Percentiles rank a stretch among this genome's conserved stretches.
phyloP scores from a whole-genome alignment of 2,329 filamentous ascomycete genomes.

The Didymella arachidicola region DNA sequence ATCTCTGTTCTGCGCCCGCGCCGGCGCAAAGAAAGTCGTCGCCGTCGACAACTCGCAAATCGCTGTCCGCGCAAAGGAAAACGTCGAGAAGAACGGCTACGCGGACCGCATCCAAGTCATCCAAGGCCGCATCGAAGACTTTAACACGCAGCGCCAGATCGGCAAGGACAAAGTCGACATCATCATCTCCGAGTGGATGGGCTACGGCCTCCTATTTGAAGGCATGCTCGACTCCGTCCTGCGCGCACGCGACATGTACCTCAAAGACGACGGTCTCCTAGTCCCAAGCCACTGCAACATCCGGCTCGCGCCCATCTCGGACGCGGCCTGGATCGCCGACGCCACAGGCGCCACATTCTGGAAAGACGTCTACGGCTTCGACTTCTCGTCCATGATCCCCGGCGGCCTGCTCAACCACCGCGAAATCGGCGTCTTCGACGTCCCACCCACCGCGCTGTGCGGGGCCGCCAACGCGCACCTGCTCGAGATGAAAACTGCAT shows the following conservation, averaged over 20 bases:
- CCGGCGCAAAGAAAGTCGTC: conserved; percentile 84
- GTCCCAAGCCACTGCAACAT: conserved; percentile 86
- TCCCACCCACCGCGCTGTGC: conserved; percentile 38
- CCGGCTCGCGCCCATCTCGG: conserved; percentile 80
- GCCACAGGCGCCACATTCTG: conserved; percentile 76
- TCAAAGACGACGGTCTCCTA: conserved; percentile 80
- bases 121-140: conserved; percentile 87
- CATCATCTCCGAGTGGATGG: conserved; percentile 98
- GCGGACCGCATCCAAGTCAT: conserved; percentile 78
- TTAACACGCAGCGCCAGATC: conserved; percentile 66
- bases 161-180: conserved; percentile 75
- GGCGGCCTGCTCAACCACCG: conserved; percentile 77
- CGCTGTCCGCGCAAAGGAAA: conserved; percentile 84
- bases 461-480: conserved; percentile 73
- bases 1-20: conserved; percentile 92
- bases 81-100: conserved; percentile 81
- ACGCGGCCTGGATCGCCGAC: conserved; percentile 78
- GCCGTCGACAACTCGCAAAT: conserved; percentile 94
- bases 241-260: conserved; percentile 85
- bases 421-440: conserved; percentile 46
- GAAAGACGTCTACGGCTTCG: conserved; percentile 92
- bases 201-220: conserved; percentile 91
- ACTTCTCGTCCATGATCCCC: conserved; percentile 89
- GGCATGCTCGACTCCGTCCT: conserved; percentile 95
- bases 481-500: conserved; percentile 78